Base-by-base conservation (phyloP, 768 basidiomycete species). In the Trametes cubensis region DNA sequence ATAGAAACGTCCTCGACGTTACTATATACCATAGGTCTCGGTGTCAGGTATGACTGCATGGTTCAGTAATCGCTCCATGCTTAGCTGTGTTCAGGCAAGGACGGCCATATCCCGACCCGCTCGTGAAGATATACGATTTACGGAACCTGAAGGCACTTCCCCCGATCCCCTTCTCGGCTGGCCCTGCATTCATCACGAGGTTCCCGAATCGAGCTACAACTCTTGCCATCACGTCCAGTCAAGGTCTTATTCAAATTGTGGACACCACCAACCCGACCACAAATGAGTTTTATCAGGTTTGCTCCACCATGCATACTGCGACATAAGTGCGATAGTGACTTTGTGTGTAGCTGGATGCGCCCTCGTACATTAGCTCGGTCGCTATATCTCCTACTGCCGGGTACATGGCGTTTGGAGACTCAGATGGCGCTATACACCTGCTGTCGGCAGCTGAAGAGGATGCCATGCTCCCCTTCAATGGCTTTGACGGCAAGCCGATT, bases 361-460 rank as follows among this genome's bases (percentile, higher is more conserved):
- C 85, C 0, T 87, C 92, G 0, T 94, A 86, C 72, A 73, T 98
- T 55, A 92, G 86, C 6, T 87, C 92, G 34, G 80, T 87, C 60
- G 87, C 95, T 2, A 77, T 97, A 28, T 94, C 94, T 2, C 87
- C 92, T 2, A 89, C 89, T 4, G 94, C 91, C 39, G 86, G 90
- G n/a, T 97, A 94, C 69, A 80, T 98, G 70, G 95, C 93, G 0
- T 94, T 95, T 66, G 95, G 94, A 0, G 95, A 97, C 69, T 86
- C 88, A 0, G 88, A 92, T 45, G 95, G 95, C 18, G 78, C 80
- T 6, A 82, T 98, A 3, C 94, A 96, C 75, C 77, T 98, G 18
- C 77, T 94, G 69, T 85, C 89, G 51, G 89, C 91, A 55, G 82
- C 81, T 13, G 83, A 88, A 44, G 86, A 88, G 52, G 83, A 81